Evolutionary conservation across 768 basidiomycete genomes (phyloP).

Genomic region (Lepiota venenata): DNA sequence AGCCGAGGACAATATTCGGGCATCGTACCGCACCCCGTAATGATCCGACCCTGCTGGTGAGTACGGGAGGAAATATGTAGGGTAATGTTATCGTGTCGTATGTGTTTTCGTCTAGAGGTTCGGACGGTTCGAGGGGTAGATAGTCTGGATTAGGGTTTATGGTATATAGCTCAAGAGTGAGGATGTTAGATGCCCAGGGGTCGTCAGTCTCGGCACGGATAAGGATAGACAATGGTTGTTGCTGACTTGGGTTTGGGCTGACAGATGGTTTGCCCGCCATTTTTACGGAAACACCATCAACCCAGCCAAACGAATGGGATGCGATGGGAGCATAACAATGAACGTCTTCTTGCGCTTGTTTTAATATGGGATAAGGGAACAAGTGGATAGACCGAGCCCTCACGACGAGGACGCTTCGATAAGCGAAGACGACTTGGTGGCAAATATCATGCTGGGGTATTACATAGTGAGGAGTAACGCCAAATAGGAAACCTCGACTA

Average conservation of each 20-base stretch:
- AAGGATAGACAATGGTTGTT: conserved; percentile 39
- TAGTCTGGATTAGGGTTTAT: conserved; percentile 35
- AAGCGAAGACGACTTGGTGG: conserved; percentile 47
- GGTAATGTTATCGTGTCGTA: conserved; percentile 16
- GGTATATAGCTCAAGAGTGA: conserved; percentile 50
- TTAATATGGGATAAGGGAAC: conserved; percentile 46
- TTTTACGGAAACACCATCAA: conserved; percentile 52
- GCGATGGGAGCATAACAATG: conserved; percentile 34
- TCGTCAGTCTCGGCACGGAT: conserved; percentile 57
- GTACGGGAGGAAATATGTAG: conserved; percentile 49
- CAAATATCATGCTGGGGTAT: conserved; percentile 43
- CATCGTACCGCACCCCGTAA: conserved; percentile 52
- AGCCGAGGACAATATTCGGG: conserved; percentile 49
- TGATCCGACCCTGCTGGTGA: conserved; percentile 31
- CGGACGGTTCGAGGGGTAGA: background rate
- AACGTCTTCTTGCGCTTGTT: conserved; percentile 10
- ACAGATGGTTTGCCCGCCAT: conserved; percentile 9
- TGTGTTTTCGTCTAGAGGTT: background rate
- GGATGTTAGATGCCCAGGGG: conserved; percentile 50
- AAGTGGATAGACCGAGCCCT: conserved; percentile 56
- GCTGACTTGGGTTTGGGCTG: background rate
- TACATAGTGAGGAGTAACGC: background rate
- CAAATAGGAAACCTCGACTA: conserved; percentile 13
- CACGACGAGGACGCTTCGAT: conserved; percentile 49
- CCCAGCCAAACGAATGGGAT: conserved; percentile 61